Conservation (phyloP, 2,329 filamentous ascomycete species). For the Colletotrichum godetiae region DNA sequence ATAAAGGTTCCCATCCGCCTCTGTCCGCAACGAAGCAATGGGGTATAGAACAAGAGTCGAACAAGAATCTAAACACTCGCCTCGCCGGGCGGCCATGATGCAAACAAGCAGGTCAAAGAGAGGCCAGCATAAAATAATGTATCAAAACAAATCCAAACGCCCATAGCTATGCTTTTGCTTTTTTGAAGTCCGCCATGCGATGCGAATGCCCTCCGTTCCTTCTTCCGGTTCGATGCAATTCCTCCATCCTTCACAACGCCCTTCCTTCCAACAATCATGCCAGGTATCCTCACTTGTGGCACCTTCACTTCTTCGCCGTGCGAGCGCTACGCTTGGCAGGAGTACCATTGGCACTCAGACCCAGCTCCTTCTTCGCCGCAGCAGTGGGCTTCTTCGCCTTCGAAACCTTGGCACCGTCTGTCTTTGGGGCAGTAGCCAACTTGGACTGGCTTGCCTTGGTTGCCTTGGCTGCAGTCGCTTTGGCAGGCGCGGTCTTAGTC, state of each 20-base stretch:
- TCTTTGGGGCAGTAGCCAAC: conserved; percentile 37
- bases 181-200: neutral
- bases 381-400: conserved; percentile 37
- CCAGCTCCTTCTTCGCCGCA: conserved; percentile 28
- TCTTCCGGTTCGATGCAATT: neutral
- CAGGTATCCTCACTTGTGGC: neutral
- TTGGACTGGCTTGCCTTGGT: conserved; percentile 20
- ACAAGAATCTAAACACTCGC: neutral
- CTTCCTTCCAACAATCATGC: neutral
- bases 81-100: conserved; percentile 1
- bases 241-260: neutral
- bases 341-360: conserved; percentile 28
- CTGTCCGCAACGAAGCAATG: neutral
- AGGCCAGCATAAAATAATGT: neutral
- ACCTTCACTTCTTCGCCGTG: conserved; percentile 16
- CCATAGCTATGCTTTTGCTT: neutral
- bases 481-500: neutral
- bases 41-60: conserved; percentile 7
- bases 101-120: neutral
- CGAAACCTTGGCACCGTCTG: conserved; percentile 45
- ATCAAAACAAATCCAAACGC: conserved; percentile 1
- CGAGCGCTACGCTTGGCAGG: conserved; percentile 27
- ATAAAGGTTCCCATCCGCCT: neutral
- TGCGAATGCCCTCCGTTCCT: neutral
- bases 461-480: neutral